Evolutionary conservation across 768 basidiomycete genomes (phyloP).

Genomic region (Kwoniella sp.): DNA sequence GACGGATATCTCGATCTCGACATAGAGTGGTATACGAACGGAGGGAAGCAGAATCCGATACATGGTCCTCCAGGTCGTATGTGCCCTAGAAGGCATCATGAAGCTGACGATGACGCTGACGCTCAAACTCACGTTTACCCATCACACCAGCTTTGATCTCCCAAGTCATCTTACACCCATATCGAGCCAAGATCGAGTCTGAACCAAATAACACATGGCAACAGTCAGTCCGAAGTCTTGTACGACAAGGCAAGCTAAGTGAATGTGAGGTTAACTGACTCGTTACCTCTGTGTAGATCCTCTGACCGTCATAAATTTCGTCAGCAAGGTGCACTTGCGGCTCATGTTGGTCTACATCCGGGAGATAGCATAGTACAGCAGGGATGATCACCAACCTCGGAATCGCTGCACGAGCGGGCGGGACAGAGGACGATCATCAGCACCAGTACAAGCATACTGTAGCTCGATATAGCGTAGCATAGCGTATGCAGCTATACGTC

Average conservation of each 20-base stretch:
- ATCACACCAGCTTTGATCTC: conserved; percentile 54
- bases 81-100: too few relatives aligned
- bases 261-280: conserved; percentile 28
- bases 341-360: background rate
- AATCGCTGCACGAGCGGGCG: conserved; percentile 32
- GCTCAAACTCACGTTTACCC: conserved; percentile 46
- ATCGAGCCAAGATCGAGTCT: conserved; percentile 52
- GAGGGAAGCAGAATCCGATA: too few relatives aligned
- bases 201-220: too few relatives aligned
- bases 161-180: conserved; percentile 52
- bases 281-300: conserved; percentile 54
- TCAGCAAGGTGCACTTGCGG: background rate
- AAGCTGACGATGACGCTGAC: background rate
- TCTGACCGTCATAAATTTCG: conserved; percentile 14
- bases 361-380: background rate
- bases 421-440: background rate
- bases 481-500: too few relatives aligned
- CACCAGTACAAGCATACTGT: too few relatives aligned
- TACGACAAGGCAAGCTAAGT: background rate
- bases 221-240: background rate
- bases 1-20: too few relatives aligned
- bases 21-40: too few relatives aligned
- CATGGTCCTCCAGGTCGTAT: too few relatives aligned
- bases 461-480: too few relatives aligned
- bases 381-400: conserved; percentile 38